A percentile compares a stretch with the other conserved stretches of the same genome.
Evolutionary conservation across 352 stramenopile species (phyloP).

Genomic region (Plasmopara halstedii): DNA sequence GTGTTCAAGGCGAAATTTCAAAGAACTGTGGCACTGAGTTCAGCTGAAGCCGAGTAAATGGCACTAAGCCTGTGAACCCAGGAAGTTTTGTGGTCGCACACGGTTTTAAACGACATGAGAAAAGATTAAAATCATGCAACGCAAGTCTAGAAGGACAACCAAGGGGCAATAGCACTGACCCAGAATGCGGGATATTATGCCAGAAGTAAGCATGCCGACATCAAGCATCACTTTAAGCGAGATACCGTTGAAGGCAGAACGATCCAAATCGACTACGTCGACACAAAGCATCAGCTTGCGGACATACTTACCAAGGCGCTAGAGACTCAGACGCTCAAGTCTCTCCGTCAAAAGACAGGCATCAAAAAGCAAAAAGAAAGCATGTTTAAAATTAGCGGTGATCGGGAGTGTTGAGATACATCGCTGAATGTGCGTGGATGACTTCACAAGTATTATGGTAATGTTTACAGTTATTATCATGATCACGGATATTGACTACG

Average conservation of each 20-base stretch:
- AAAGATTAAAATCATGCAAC: not conserved
- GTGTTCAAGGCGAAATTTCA: conserved; percentile 11
- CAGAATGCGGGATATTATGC: not conserved
- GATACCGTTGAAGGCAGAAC: too few relatives aligned
- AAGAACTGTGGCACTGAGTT: conserved; percentile 16
- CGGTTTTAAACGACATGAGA: conserved; percentile 3
- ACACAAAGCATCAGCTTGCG: not conserved
- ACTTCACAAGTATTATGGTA: too few relatives aligned
- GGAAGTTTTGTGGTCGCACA: conserved; percentile 2
- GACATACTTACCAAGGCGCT: not conserved
- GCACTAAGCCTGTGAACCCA: conserved; percentile 3
- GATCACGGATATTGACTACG: too few relatives aligned
- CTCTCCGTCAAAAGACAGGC: too few relatives aligned
- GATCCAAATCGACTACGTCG: not conserved
- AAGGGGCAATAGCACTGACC: not conserved
- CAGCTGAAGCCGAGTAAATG: conserved; percentile 14
- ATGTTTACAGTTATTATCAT: too few relatives aligned
- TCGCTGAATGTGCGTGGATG: too few relatives aligned
- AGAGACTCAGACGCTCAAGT: too few relatives aligned
- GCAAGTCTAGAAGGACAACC: not conserved
- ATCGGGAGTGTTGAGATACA: too few relatives aligned
- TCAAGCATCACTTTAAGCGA: too few relatives aligned
- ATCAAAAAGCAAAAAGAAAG: too few relatives aligned
- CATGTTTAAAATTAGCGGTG: too few relatives aligned
- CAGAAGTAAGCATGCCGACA: too few relatives aligned